Evolutionary conservation across 352 stramenopile genomes (phyloP).

Genomic region (Elongisporangium prolatum): DNA sequence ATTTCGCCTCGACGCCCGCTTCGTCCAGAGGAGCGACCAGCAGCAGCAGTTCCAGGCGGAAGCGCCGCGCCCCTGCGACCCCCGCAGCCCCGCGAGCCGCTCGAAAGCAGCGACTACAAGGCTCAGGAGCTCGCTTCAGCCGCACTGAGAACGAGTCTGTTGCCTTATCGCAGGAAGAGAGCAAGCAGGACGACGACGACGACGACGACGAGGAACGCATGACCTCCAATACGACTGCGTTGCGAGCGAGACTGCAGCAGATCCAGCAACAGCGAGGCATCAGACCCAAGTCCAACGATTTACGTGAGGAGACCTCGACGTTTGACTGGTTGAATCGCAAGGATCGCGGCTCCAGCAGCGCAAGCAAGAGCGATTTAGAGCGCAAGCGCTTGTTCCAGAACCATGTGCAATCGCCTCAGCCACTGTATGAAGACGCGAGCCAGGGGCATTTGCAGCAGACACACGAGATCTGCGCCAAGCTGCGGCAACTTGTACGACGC

Average conservation of each 20-base stretch:
- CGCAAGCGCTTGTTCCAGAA: constrained; percentile 1
- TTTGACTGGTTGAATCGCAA: neutral
- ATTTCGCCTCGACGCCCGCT: neutral
- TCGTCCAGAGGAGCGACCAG: neutral
- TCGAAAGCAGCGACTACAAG: neutral
- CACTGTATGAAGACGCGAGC: neutral
- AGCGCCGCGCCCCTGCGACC: neutral
- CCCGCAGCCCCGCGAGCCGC: neutral
- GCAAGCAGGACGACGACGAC: constrained; percentile 4
- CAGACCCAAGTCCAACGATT: constrained; percentile 5
- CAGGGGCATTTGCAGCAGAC: constrained; percentile 4
- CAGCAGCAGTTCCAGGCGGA: neutral
- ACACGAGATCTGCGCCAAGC: constrained; percentile 16
- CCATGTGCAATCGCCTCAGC: neutral
- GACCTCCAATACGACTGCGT: neutral
- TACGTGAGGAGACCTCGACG: constrained; percentile 7
- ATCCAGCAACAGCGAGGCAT: constrained; percentile 3
- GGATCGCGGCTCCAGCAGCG: constrained; percentile 8
- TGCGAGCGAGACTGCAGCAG: constrained; percentile 2
- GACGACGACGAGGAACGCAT: constrained; percentile 1
- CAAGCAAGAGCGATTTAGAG: constrained; percentile 10
- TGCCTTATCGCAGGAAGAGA: constrained; percentile 15
- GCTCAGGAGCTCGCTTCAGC: neutral
- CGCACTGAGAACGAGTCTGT: constrained; percentile 12
- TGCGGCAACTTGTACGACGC: constrained; percentile 37